Base-by-base conservation (phyloP, 257 asterid species). In the Jasminum sambac region DNA sequence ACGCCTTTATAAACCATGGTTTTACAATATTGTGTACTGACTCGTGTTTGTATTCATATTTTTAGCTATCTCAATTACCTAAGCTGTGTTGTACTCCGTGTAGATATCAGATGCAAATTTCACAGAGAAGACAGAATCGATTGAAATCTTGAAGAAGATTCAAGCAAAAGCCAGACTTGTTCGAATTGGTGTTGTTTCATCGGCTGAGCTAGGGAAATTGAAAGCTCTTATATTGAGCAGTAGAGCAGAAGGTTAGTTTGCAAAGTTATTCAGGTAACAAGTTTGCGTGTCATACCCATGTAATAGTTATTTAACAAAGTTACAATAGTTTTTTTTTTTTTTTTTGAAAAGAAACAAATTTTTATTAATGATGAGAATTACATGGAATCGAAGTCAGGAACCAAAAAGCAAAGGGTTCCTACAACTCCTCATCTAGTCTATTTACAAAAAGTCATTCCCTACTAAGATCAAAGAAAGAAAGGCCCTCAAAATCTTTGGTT, bases 91-190 rank as follows among this genome's bases (percentile, higher is more conserved):
- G 64, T 67, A 74, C 26, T 78, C 48, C 59, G 38, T 79, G 50
- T 66, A 94, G 99, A 75, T 78, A 77, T 71, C 89, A 8, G 89
- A 81, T 66, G 72, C 78, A 55, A 75, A 72, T 80, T 87, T 83
- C 71, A 61, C 68, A 40, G 83, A 70, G 72, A 69, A 68, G 76
- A 19, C 39, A 59, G 77, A 74, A 57, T 11, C 44, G 11, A 34
- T 30, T 10, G 73, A 74, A 44, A 67, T 70, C 69, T 64, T 89
- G 79, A 89, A 81, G 77, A 95, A 78, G 79, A 67, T 86, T 41
- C 81, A 71, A 83, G 95, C 84, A 68, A 91, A 82, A 83, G 92
- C 91, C 67, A 92, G 91, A 62, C 85, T 95, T 75, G 96, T 88
- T 67, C 88, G 84, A 84, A 78, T 55, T 21, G 93, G 95, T 72